Percentiles rank a stretch among this genome's conserved stretches.
These are phyloP conservation scores for Sugiyamaella xylanicola DNA, from an alignment of 1,139 yeast genomes.

Conservation along the genomic window DNA sequence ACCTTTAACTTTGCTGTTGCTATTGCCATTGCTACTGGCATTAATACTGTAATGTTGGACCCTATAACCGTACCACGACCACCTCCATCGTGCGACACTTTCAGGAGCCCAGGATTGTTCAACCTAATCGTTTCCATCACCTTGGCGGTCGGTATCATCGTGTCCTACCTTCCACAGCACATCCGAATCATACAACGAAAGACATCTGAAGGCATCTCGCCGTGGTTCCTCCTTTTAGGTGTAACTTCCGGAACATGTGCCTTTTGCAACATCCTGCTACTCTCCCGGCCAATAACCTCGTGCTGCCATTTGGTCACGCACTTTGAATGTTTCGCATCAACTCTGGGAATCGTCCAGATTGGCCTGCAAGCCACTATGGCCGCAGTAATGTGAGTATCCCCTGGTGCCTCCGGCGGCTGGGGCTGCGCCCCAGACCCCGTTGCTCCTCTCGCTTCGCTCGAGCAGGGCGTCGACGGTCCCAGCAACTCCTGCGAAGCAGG, in stretches of 20 bases:
- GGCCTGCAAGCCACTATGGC: constrained; percentile 70
- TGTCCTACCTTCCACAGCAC: constrained; percentile 82
- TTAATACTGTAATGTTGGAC: neutral
- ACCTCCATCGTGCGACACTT: constrained; percentile 23
- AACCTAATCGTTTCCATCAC: constrained; percentile 54
- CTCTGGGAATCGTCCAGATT: constrained; percentile 70
- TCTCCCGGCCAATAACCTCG: constrained; percentile 47
- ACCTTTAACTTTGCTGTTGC: no score
- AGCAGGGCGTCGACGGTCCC: no score
- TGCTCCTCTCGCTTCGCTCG: no score
- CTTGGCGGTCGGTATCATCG: constrained; percentile 66
- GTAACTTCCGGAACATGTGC: constrained; percentile 73
- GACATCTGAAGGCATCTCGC: constrained; percentile 79
- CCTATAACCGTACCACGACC: neutral
- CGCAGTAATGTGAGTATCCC: constrained; percentile 52
- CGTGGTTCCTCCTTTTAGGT: constrained; percentile 71
- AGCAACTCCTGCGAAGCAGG: no score
- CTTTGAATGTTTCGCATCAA: constrained; percentile 67
- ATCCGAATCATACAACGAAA: constrained; percentile 57
- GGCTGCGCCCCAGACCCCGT: no score
- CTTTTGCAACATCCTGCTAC: constrained; percentile 63
- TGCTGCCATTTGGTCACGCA: constrained; percentile 39
- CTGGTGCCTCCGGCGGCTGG: neutral
- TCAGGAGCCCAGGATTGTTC: constrained; percentile 29
- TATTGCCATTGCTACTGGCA: no score